Conservation (phyloP, 805 yeast genomes). For the Saccharomycopsis selenospora region DNA sequence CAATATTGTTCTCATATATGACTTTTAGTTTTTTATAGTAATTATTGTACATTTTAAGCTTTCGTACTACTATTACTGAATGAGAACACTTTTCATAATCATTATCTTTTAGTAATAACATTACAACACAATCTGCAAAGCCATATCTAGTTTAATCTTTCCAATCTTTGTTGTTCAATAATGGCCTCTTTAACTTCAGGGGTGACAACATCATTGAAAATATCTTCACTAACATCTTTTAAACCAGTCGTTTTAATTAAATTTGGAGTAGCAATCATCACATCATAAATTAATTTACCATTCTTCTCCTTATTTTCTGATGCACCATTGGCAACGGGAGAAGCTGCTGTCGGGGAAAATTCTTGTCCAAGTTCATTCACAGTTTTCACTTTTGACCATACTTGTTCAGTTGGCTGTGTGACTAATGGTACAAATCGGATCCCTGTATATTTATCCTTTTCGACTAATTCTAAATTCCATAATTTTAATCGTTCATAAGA, state of each 20-base stretch:
- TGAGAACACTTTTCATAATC: too few species aligned
- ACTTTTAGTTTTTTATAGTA: too few species aligned
- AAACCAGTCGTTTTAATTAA: slow-evolving; percentile 58
- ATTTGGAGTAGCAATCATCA: slow-evolving; percentile 40
- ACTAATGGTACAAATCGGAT: slow-evolving; percentile 60
- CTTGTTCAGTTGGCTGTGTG: slow-evolving; percentile 61
- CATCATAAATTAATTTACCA: slow-evolving; percentile 38
- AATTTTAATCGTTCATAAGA: slow-evolving; percentile 49
- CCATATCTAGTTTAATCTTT: slow-evolving; percentile 25
- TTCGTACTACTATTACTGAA: too few species aligned
- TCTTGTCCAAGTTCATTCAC: slow-evolving; percentile 25
- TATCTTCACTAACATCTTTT: slow-evolving; percentile 44
- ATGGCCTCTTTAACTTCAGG: slow-evolving; percentile 56
- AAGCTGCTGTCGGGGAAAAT: too few species aligned
- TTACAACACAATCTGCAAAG: too few species aligned
- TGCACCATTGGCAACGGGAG: background rate
- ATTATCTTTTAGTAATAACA: too few species aligned
- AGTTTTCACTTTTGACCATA: slow-evolving; percentile 24
- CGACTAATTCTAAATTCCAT: slow-evolving; percentile 41
- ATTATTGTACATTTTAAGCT: too few species aligned
- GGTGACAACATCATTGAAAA: slow-evolving; percentile 52
- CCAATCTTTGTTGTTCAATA: slow-evolving; percentile 49
- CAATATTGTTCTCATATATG: too few species aligned
- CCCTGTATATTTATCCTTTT: slow-evolving; percentile 82
- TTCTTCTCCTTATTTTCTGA: slow-evolving; percentile 24